A percentile compares a stretch with the other conserved stretches of the same genome.
These are phyloP conservation scores for Dipodascus geniculatus DNA, from an alignment of 805 yeast genomes.

Conservation along the genomic window DNA sequence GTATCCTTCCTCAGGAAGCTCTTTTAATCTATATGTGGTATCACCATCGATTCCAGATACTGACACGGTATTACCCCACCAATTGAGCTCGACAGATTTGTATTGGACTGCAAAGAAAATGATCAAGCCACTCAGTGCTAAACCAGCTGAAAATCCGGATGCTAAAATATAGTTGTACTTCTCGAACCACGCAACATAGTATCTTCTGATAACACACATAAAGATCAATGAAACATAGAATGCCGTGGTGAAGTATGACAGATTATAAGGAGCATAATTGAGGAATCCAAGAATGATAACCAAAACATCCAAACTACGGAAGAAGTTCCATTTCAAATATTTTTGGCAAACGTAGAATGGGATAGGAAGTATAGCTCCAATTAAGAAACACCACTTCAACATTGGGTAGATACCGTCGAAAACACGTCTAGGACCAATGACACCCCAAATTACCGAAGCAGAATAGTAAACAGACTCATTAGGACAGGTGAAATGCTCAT, in stretches of 20 bases:
- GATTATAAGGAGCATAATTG: constrained; percentile 22
- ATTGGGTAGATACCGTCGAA: constrained; percentile 45
- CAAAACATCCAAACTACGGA: constrained; percentile 14
- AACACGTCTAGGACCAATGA: constrained; percentile 45
- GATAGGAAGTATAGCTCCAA: constrained; percentile 32
- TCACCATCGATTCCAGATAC: constrained; percentile 15
- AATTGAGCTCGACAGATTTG: constrained; percentile 31
- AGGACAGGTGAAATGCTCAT: constrained; percentile 33
- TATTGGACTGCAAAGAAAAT: constrained; percentile 43
- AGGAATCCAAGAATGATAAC: constrained; percentile 26
- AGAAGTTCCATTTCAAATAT: constrained; percentile 8
- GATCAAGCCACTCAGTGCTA: constrained; percentile 46
- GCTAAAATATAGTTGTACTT: constrained; percentile 40
- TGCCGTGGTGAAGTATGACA: constrained; percentile 14
- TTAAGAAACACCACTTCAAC: constrained; percentile 51
- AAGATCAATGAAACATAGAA: constrained; percentile 32
- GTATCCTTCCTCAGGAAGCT: constrained; percentile 13
- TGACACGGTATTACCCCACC: constrained; percentile 53
- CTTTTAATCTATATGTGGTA: constrained; percentile 2
- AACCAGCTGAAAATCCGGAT: constrained; percentile 49
- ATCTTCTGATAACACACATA: constrained; percentile 35
- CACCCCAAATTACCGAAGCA: constrained; percentile 46
- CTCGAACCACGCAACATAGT: constrained; percentile 44
- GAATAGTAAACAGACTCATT: constrained; percentile 32
- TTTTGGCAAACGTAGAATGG: constrained; percentile 18